Base-by-base conservation (phyloP, 495 filamentous ascomycete genomes). In the Trichoderma gamsii region DNA sequence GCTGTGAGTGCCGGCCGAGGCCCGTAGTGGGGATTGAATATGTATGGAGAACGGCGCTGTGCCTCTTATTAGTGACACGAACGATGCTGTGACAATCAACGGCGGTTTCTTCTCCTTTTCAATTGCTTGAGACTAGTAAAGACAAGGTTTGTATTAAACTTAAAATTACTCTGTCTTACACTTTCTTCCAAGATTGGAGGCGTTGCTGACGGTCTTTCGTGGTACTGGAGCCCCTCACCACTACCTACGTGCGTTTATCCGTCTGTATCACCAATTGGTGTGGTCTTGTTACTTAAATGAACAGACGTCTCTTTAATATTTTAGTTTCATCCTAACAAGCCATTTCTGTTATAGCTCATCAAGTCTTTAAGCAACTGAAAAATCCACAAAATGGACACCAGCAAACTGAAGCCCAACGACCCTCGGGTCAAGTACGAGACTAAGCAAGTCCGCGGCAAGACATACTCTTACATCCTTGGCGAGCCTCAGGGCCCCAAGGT, bases 401-500 rank as follows among this genome's bases (percentile, higher is more conserved):
- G 90, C 74, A 87, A 86, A 71, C 85, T 92, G 70, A 75, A 79
- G 38, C 85, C 86, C n/a, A 78, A 80, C 66, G 91, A 94, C 77
- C 67, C 83, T 41, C 82, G 90, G 66, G 81, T 92, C 67, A 73
- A 85, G 73, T 83, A 88, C 74, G 84, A 86, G 70, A 85, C 83
- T 49, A 79, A 83, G 52, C 80, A 78, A 11, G 77, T 92, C 66
- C 87, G 87, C 72, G 87, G 87, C 65, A 82, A 83, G 51, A 88
- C 81, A 16, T 93, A 92, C 75, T 81, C 85, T 72, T 95, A 93
- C 73, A 81, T 92, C 41, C 79, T 89, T 70, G 87, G 84, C 64
- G 81, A 84, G 68, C 89, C 89, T 0, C 73, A 74, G n/a, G 82
- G 79, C 43, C 74, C 78, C 64, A 83, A 84, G 41, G 77, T 73